Conservation (phyloP, 2,329 filamentous ascomycete species). For the Hymenoscyphus linearis region DNA sequence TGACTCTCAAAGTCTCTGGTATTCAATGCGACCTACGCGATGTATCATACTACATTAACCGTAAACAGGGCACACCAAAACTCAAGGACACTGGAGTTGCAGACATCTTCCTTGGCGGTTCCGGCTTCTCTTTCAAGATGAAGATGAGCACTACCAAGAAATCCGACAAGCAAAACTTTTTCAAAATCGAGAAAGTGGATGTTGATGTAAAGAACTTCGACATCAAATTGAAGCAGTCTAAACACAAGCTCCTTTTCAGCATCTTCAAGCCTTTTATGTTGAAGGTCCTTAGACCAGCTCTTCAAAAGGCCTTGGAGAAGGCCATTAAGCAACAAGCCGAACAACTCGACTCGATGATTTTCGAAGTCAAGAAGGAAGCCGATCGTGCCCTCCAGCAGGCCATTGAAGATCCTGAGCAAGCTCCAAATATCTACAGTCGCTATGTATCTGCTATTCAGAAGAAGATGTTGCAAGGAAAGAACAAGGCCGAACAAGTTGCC, state of each 20-base stretch:
- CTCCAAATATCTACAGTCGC: conserved; percentile 78
- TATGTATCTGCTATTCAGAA: conserved; percentile 74
- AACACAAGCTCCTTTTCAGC: conserved; percentile 84
- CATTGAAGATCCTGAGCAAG: conserved; percentile 63
- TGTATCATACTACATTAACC: conserved; percentile 91
- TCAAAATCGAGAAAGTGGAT: conserved; percentile 87
- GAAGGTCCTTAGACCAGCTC: conserved; percentile 73
- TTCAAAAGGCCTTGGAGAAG: conserved; percentile 86
- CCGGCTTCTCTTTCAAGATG: conserved; percentile 87
- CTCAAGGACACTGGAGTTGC: conserved; percentile 83
- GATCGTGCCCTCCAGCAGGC: conserved; percentile 63
- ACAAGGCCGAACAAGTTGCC: conserved; percentile 66
- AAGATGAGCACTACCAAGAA: conserved; percentile 77
- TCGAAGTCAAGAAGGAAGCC: conserved; percentile 76
- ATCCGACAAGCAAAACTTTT: conserved; percentile 73
- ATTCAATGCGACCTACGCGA: conserved; percentile 89
- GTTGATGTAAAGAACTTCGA: conserved; percentile 77
- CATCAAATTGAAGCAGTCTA: conserved; percentile 90
- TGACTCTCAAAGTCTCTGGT: conserved; percentile 81
- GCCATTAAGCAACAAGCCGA: conserved; percentile 79
- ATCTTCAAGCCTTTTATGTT: conserved; percentile 84
- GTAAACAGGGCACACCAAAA: conserved; percentile 87
- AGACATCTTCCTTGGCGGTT: conserved; percentile 81
- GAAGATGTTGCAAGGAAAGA: conserved; percentile 67
- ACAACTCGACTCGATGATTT: conserved; percentile 67